A percentile compares a stretch with the other conserved stretches of the same genome.
phyloP scores from a whole-genome alignment of 805 yeast genomes.

The Hanseniaspora mollemarum region DNA sequence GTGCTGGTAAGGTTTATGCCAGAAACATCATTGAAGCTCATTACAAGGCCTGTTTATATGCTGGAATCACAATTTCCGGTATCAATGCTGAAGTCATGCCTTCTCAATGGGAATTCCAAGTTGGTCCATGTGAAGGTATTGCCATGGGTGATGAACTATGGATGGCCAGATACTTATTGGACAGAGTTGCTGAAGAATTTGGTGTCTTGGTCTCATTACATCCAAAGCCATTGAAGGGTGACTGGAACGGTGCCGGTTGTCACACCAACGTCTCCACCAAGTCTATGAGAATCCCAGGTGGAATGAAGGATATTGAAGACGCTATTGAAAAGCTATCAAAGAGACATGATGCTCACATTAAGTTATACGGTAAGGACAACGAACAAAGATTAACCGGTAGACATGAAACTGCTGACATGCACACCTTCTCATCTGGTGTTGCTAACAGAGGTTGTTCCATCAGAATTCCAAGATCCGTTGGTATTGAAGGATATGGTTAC shows the following conservation, averaged over 20 bases:
- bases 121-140: slow-evolving; percentile 94
- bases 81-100: slow-evolving; percentile 99
- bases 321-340: slow-evolving; percentile 87
- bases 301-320: slow-evolving; percentile 84
- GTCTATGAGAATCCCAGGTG: slow-evolving; percentile 87
- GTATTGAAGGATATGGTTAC: slow-evolving; percentile 95
- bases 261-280: slow-evolving; percentile 96
- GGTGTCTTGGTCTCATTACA: slow-evolving; percentile 97
- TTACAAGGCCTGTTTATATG: slow-evolving; percentile 92
- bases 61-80: slow-evolving; percentile 87
- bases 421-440: slow-evolving; percentile 86
- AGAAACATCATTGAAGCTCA: slow-evolving; percentile 98
- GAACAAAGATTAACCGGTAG: slow-evolving; percentile 93
- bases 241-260: slow-evolving; percentile 99
- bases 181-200: slow-evolving; percentile 95
- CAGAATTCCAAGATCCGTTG: slow-evolving; percentile 97
- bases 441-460: slow-evolving; percentile 99
- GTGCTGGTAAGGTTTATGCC: slow-evolving; percentile 95
- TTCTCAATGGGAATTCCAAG: slow-evolving; percentile 99
- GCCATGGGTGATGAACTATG: slow-evolving; percentile 95
- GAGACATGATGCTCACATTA: slow-evolving; percentile 95
- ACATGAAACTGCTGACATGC: slow-evolving; percentile 95
- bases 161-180: slow-evolving; percentile 85
- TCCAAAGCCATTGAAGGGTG: slow-evolving; percentile 98
- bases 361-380: slow-evolving; percentile 90